Conservation (phyloP, 306 rosid species). For the Bauhinia variegata region DNA sequence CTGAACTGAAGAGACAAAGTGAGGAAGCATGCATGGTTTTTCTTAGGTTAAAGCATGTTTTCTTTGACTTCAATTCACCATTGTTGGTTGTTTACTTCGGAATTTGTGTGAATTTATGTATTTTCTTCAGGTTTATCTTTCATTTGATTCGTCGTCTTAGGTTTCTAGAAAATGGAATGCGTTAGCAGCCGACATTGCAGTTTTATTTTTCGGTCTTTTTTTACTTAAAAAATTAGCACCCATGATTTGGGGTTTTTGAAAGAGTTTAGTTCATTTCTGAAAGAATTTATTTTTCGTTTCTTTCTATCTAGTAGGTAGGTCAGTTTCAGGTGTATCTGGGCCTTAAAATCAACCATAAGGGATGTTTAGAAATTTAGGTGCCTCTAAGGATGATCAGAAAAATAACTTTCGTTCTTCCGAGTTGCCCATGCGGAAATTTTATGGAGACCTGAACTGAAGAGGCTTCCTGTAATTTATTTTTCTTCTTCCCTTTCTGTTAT, state of each 20-base stretch:
- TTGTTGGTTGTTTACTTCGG: background rate
- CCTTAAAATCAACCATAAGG: no score
- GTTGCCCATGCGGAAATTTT: conserved; percentile 46
- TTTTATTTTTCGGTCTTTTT: background rate
- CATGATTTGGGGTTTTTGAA: background rate
- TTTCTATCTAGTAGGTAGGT: no score
- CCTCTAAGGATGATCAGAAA: conserved; percentile 52
- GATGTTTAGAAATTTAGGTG: no score
- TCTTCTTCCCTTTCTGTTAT: background rate
- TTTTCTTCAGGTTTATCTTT: no score
- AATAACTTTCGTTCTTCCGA: conserved; percentile 65
- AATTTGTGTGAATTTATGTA: no score
- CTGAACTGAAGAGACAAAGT: conserved; percentile 56
- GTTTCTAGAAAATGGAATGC: background rate
- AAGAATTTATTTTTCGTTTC: no score
- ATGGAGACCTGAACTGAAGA: conserved; percentile 77
- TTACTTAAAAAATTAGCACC: background rate
- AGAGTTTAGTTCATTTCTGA: background rate
- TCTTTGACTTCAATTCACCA: background rate
- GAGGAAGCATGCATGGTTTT: background rate
- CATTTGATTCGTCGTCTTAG: background rate
- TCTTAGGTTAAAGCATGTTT: no score
- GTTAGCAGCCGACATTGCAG: background rate
- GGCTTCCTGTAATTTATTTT: background rate
- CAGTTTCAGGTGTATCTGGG: no score